Conservation (phyloP, 768 basidiomycete species). For the Trametes gibbosa region DNA sequence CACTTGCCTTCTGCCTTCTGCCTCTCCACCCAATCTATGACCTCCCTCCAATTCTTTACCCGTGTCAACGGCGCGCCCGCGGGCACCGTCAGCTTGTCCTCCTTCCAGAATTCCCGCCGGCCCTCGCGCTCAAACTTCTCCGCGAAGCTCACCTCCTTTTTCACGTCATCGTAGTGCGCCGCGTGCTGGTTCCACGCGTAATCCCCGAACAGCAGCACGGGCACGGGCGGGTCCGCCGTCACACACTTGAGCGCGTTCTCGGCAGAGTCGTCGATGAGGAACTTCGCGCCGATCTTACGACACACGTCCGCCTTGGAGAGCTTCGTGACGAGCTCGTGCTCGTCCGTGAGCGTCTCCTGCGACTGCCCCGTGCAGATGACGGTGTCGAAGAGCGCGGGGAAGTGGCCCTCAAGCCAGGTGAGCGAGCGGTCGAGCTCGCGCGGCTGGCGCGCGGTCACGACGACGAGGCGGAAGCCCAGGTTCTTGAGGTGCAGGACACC, state of each 20-base stretch:
- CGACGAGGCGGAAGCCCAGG: conserved; percentile 65
- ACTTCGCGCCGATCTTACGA: conserved; percentile 53
- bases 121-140: conserved; percentile 45
- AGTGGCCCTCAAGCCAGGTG: conserved; percentile 64
- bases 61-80: conserved; percentile 47
- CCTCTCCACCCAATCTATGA: conserved; percentile 45
- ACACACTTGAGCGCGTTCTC: conserved; percentile 72
- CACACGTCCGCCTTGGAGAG: conserved; percentile 76
- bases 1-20: conserved; percentile 11
- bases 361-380: conserved; percentile 77
- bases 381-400: conserved; percentile 59
- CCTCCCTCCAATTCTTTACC: conserved; percentile 64
- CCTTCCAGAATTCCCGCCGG: conserved; percentile 55
- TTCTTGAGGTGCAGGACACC: conserved; percentile 52
- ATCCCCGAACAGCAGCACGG: conserved; percentile 69
- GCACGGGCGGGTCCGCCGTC: conserved; percentile 45
- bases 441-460: conserved; percentile 71
- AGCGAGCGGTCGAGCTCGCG: conserved; percentile 56
- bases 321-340: conserved; percentile 48
- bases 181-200: conserved; percentile 74
- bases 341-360: conserved; percentile 46
- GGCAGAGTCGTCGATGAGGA: conserved; percentile 78
- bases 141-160: conserved; percentile 54
- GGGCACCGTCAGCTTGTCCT: conserved; percentile 49
- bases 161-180: conserved; percentile 43